These are phyloP conservation scores for Globisporangium alternatum DNA, from an alignment of 352 stramenopile species.

Conservation along the genomic window DNA sequence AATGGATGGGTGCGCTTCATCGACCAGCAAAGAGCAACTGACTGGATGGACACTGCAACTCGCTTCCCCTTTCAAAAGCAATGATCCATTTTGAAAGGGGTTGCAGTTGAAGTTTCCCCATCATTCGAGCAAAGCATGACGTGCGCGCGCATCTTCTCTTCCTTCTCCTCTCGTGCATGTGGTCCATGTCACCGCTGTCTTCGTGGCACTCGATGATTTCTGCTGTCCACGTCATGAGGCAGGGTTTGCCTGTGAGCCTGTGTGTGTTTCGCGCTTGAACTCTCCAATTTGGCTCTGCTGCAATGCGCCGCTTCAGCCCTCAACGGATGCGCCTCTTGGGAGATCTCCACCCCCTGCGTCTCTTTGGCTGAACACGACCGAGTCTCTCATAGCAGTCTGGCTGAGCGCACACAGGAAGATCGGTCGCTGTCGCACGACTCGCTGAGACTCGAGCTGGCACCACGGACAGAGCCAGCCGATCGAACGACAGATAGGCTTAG, in stretches of 20 bases:
- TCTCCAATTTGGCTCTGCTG: too few relatives aligned
- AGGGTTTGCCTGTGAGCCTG: background rate
- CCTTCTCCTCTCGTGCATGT: background rate
- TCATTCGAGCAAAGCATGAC: background rate
- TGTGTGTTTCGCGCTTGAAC: background rate
- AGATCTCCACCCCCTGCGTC: background rate
- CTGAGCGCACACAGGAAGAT: background rate
- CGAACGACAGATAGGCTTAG: background rate
- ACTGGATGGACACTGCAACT: background rate
- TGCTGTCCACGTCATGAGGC: background rate
- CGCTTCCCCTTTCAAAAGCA: background rate
- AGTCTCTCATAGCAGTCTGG: too few relatives aligned
- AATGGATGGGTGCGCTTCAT: background rate
- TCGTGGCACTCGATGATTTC: background rate
- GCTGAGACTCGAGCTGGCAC: background rate
- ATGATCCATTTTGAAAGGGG: background rate
- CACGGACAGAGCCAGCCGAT: background rate
- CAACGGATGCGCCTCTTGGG: slow-evolving; percentile 7
- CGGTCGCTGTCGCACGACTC: background rate
- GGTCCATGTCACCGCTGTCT: background rate
- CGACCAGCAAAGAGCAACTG: background rate
- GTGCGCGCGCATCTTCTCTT: background rate
- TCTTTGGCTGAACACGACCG: background rate
- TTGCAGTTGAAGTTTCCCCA: background rate
- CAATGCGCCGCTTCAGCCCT: background rate